Percentiles rank a stretch among this genome's conserved stretches.
Conservation (phyloP, 164 flowering plant genomes). For the Dillenia suffruticosa region DNA sequence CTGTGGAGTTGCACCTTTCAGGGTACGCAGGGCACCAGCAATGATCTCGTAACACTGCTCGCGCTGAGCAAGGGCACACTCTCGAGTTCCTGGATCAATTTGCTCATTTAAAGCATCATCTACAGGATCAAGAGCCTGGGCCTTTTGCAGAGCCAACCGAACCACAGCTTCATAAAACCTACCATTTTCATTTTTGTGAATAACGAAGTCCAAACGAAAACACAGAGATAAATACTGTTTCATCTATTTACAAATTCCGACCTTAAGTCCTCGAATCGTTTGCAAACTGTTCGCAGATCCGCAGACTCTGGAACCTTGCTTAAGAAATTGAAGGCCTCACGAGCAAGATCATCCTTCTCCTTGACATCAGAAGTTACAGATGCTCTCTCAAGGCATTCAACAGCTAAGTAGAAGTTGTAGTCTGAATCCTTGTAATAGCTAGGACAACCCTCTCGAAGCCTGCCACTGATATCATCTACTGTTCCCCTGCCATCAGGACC, state of each 20-base stretch:
- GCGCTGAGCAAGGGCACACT: slow-evolving; percentile 67
- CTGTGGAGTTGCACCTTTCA: slow-evolving; percentile 56
- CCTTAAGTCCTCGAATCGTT: slow-evolving; percentile 95
- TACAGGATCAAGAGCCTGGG: slow-evolving; percentile 86
- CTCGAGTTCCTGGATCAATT: slow-evolving; percentile 64
- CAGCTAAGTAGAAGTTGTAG: slow-evolving; percentile 92
- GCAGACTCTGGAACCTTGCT: slow-evolving; percentile 94
- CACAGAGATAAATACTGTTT: neutral
- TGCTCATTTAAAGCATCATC: slow-evolving; percentile 95
- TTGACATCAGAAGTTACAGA: slow-evolving; percentile 52
- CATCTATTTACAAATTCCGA: slow-evolving; percentile 10
- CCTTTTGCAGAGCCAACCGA: slow-evolving; percentile 86
- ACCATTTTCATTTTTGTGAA: slow-evolving; percentile 16
- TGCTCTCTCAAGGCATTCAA: slow-evolving; percentile 95
- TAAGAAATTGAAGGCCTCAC: slow-evolving; percentile 78
- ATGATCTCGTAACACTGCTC: slow-evolving; percentile 87
- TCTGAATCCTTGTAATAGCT: slow-evolving; percentile 96
- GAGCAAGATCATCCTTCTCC: slow-evolving; percentile 82
- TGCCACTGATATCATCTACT: slow-evolving; percentile 90
- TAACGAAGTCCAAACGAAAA: slow-evolving; percentile 1
- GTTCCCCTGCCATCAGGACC: slow-evolving; percentile 98
- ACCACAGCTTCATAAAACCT: slow-evolving; percentile 99
- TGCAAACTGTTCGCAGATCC: slow-evolving; percentile 84
- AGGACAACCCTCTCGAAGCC: slow-evolving; percentile 90
- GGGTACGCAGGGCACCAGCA: slow-evolving; percentile 61